Conservation (phyloP, 176 grass and related monocot species). For the Aegilops sharonensis region DNA sequence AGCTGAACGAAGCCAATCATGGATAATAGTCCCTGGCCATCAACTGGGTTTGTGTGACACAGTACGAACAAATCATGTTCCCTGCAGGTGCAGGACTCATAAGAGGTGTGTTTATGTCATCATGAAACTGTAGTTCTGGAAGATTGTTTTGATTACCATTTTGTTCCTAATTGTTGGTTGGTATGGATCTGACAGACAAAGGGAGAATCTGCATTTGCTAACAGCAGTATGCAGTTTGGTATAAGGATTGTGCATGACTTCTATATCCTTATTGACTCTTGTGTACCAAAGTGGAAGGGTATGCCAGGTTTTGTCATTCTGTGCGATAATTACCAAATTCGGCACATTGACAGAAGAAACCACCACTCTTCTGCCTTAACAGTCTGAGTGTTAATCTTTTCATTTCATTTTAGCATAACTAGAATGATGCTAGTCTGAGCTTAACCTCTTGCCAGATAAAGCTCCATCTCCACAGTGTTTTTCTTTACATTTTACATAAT, state of each 20-base stretch:
- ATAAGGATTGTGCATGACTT: not conserved
- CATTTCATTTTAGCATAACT: not conserved
- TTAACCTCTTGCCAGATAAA: not conserved
- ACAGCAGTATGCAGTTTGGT: not conserved
- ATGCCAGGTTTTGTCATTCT: not conserved
- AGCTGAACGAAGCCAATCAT: not conserved
- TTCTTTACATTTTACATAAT: not conserved
- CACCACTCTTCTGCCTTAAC: not conserved
- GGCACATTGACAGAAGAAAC: not conserved
- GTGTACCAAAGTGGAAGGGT: not conserved
- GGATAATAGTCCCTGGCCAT: not conserved
- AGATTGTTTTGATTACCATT: not conserved
- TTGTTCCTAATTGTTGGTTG: not conserved
- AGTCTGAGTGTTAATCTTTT: not conserved
- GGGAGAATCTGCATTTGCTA: not conserved
- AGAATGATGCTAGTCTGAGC: not conserved
- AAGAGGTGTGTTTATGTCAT: conserved; percentile 11
- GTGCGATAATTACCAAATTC: not conserved
- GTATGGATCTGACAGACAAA: conserved; percentile 9
- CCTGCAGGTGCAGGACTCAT: not conserved
- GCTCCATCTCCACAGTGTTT: not conserved
- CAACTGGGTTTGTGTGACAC: not conserved
- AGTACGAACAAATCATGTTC: not conserved
- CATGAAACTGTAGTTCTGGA: not conserved
- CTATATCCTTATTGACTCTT: not conserved